Evolutionary conservation across 352 stramenopile genomes (phyloP).

Genomic region (Globisporangium okanoganense): DNA sequence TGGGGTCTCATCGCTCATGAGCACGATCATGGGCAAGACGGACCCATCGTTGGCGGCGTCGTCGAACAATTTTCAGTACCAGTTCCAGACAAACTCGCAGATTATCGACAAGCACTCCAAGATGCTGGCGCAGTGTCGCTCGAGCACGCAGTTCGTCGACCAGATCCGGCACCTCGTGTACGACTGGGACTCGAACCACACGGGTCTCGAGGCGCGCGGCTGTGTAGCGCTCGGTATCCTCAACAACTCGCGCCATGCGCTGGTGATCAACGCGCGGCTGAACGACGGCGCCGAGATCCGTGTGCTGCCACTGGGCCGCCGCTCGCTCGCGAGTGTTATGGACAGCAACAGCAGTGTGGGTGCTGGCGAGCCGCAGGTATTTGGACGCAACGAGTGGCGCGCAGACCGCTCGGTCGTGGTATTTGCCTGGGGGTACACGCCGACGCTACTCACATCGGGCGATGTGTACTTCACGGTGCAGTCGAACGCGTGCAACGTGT

Average conservation of each 20-base stretch:
- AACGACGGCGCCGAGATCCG: constrained; percentile 75
- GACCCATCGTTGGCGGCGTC: constrained; percentile 41
- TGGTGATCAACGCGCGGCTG: constrained; percentile 63
- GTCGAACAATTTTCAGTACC: constrained; percentile 53
- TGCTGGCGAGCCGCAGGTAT: constrained; percentile 1
- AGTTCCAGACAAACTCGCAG: constrained; percentile 72
- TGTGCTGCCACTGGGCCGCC: constrained; percentile 55
- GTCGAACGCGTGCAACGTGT: constrained; percentile 82
- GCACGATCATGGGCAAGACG: constrained; percentile 76
- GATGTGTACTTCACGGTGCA: constrained; percentile 83
- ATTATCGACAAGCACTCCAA: constrained; percentile 72
- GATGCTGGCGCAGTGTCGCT: constrained; percentile 40
- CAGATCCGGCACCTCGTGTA: constrained; percentile 77
- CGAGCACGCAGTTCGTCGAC: constrained; percentile 47
- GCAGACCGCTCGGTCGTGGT: constrained; percentile 66
- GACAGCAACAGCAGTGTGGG: constrained; percentile 11
- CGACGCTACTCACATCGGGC: constrained; percentile 74
- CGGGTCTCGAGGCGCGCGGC: constrained; percentile 64
- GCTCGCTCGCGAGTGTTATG: constrained; percentile 46
- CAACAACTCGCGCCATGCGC: constrained; percentile 75
- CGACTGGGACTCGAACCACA: constrained; percentile 86
- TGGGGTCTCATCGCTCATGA: constrained; percentile 73
- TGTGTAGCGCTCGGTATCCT: constrained; percentile 72
- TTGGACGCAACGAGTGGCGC: constrained; percentile 39
- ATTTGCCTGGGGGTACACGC: constrained; percentile 85